Evolutionary conservation across 164 flowering plant species (phyloP).

Genomic region (Magnolia kwangsiensis): DNA sequence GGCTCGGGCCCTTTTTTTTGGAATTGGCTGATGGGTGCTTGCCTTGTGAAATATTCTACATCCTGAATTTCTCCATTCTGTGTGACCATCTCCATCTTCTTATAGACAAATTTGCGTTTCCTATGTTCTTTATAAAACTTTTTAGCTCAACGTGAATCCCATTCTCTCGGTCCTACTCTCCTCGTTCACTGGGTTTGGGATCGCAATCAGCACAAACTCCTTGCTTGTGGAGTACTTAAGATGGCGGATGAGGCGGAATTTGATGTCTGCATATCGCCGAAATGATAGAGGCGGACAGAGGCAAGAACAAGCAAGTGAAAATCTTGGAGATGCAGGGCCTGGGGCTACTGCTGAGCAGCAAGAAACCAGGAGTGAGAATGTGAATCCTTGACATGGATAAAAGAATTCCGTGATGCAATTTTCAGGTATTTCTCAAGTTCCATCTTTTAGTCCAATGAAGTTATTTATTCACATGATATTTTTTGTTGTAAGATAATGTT

Average conservation of each 20-base stretch:
- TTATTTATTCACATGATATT: not conserved
- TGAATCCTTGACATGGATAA: constrained; percentile 4
- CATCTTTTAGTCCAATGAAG: not conserved
- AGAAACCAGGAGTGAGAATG: constrained; percentile 2
- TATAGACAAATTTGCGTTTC: not conserved
- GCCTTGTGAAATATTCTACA: not conserved
- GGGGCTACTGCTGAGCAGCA: constrained; percentile 7
- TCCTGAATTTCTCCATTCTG: not conserved
- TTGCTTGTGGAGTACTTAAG: constrained; percentile 64
- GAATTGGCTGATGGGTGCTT: not conserved
- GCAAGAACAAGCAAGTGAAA: constrained; percentile 24
- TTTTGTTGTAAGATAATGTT: not conserved
- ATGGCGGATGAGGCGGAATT: constrained; percentile 49
- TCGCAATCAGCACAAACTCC: constrained; percentile 72
- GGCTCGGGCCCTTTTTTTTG: not conserved
- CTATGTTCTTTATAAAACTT: not conserved
- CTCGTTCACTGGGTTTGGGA: constrained; percentile 80
- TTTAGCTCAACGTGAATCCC: constrained; percentile 67
- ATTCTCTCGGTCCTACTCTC: constrained; percentile 74
- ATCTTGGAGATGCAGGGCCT: constrained; percentile 4
- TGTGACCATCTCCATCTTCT: not conserved
- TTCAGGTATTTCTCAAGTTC: not conserved
- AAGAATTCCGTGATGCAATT: not conserved
- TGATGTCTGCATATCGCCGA: constrained; percentile 28
- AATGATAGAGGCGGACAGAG: constrained; percentile 19